A percentile compares a stretch with the other conserved stretches of the same genome.
These are phyloP conservation scores for Telopea speciosissima DNA, from an alignment of 177 flowering plant genomes.

Conservation along the genomic window DNA sequence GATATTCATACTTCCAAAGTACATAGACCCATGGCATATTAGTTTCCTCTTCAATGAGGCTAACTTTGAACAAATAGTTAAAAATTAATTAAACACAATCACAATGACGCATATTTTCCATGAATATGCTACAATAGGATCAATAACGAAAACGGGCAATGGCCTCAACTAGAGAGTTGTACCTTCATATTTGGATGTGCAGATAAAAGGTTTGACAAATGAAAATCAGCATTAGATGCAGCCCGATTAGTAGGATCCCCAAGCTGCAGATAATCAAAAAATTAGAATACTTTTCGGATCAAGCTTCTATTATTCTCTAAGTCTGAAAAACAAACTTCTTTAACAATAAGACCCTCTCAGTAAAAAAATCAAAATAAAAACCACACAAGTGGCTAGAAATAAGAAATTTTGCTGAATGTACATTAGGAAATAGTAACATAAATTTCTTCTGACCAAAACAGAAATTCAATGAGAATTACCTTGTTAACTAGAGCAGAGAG, in stretches of 20 bases:
- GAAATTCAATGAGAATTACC: slow-evolving; percentile 38
- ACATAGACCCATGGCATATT: neutral
- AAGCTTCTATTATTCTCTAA: neutral
- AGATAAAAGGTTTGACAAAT: slow-evolving; percentile 67
- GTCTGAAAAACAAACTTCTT: no score
- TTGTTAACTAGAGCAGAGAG: slow-evolving; percentile 86
- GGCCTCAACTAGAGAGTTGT: slow-evolving; percentile 1
- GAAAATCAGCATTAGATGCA: slow-evolving; percentile 87
- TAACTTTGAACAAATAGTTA: neutral
- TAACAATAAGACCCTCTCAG: no score
- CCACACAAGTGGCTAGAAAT: neutral
- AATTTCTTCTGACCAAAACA: neutral
- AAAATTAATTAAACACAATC: neutral
- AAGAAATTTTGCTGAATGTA: neutral
- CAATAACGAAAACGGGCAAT: neutral
- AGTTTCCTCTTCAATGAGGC: neutral
- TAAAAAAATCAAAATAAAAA: no score
- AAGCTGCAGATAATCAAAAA: slow-evolving; percentile 42
- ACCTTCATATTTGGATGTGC: slow-evolving; percentile 99
- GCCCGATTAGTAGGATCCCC: slow-evolving; percentile 92
- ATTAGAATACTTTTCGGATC: neutral
- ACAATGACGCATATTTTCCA: neutral
- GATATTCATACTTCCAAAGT: no score
- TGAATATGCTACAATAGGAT: neutral
- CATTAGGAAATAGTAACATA: slow-evolving; percentile 1